phyloP scores from a whole-genome alignment of 176 grass and related monocot genomes.

The Raddia guianensis region DNA sequence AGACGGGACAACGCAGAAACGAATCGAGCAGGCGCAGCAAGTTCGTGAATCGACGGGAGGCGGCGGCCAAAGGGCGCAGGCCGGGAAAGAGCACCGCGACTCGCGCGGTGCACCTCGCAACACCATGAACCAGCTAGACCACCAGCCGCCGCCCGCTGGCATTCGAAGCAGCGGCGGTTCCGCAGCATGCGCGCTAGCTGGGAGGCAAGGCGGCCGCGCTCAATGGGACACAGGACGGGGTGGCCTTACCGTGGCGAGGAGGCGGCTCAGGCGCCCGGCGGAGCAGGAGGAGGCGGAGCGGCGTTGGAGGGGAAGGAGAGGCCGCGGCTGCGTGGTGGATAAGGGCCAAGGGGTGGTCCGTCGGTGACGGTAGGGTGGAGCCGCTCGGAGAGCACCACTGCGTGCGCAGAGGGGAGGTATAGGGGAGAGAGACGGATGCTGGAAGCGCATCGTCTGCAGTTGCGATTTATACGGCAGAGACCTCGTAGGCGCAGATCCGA shows the following conservation, averaged over 20 bases:
- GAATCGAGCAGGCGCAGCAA: neutral
- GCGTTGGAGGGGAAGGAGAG: conserved; percentile 5
- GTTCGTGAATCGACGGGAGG: too few species aligned
- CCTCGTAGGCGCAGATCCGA: too few species aligned
- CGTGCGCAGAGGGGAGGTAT: neutral
- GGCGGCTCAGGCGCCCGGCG: neutral
- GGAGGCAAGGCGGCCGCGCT: neutral
- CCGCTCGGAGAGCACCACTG: neutral
- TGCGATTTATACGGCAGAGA: too few species aligned
- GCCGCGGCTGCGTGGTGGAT: conserved; percentile 21
- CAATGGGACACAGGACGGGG: neutral
- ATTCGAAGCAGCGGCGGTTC: neutral
- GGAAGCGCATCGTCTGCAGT: neutral
- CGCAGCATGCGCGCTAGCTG: neutral
- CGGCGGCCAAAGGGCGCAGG: neutral
- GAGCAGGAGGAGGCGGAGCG: neutral
- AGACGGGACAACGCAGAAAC: neutral
- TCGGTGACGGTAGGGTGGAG: too few species aligned
- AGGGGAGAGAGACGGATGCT: neutral
- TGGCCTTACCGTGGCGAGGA: conserved; percentile 7
- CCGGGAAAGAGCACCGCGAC: neutral
- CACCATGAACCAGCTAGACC: neutral
- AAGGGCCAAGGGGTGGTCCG: neutral
- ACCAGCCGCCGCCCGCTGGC: neutral
- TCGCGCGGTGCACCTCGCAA: neutral